phyloP scores from a whole-genome alignment of 352 stramenopile species.

The Globisporangium orthogonon region DNA sequence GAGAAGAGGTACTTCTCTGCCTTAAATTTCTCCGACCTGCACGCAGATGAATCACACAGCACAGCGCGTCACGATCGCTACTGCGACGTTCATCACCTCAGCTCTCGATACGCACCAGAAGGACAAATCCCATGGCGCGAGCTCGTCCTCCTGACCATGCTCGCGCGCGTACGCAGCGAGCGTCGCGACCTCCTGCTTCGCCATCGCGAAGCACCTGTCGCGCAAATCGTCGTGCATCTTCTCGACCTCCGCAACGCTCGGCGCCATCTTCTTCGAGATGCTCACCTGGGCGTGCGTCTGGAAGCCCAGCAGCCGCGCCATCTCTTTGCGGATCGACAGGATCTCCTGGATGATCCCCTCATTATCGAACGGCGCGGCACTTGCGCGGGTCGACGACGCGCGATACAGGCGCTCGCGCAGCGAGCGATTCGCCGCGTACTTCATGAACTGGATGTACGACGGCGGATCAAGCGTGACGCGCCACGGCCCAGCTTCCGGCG shows the following conservation, averaged over 20 bases:
- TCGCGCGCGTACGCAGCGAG: slow-evolving; percentile 84
- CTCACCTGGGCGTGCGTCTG: slow-evolving; percentile 91
- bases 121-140: slow-evolving; percentile 93
- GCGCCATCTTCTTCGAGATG: slow-evolving; percentile 96
- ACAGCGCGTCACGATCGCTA: neutral
- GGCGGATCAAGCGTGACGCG: slow-evolving; percentile 93
- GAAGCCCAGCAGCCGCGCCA: slow-evolving; percentile 91
- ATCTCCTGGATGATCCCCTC: slow-evolving; percentile 92
- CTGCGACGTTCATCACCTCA: neutral
- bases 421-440: slow-evolving; percentile 87
- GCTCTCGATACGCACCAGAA: slow-evolving; percentile 72
- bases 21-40: slow-evolving; percentile 91
- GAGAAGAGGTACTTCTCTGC: slow-evolving; percentile 93
- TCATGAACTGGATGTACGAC: slow-evolving; percentile 94
- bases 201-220: slow-evolving; percentile 89
- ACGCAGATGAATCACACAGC: neutral
- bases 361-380: slow-evolving; percentile 88
- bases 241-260: slow-evolving; percentile 85
- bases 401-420: slow-evolving; percentile 93
- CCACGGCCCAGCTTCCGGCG: slow-evolving; percentile 88
- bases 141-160: slow-evolving; percentile 58
- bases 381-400: slow-evolving; percentile 90
- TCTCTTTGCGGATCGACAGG: slow-evolving; percentile 88
- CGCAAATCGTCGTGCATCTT: slow-evolving; percentile 92
- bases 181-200: slow-evolving; percentile 87